Percentiles rank a stretch among this genome's conserved stretches.
phyloP scores from a whole-genome alignment of 768 basidiomycete genomes.

The Albatrellus ellisii region DNA sequence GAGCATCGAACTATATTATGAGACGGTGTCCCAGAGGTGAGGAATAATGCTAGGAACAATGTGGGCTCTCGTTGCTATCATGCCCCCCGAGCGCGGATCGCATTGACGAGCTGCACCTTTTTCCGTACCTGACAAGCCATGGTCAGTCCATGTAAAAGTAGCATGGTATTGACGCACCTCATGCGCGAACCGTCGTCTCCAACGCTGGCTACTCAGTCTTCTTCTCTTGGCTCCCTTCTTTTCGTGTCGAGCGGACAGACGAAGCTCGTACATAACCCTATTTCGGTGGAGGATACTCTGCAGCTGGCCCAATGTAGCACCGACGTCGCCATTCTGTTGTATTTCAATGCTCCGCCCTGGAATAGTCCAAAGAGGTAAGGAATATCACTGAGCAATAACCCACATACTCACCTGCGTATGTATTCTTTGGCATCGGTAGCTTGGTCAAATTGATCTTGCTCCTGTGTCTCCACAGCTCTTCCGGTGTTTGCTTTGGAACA shows the following conservation, averaged over 20 bases:
- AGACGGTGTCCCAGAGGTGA: constrained; percentile 3
- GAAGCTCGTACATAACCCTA: constrained; percentile 37
- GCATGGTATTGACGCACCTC: constrained; percentile 40
- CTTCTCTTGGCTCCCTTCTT: constrained; percentile 73
- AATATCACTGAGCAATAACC: constrained; percentile 1
- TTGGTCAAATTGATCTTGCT: constrained; percentile 14
- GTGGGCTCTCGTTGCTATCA: no score
- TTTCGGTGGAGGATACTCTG: constrained; percentile 41
- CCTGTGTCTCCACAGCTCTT: constrained; percentile 27
- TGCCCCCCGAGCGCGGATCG: constrained; percentile 66
- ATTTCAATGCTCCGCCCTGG: constrained; percentile 53
- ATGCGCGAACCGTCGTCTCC: constrained; percentile 68
- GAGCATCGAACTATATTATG: no score
- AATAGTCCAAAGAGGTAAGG: constrained; percentile 1
- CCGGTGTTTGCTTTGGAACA: no score
- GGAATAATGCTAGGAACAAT: constrained; percentile 5
- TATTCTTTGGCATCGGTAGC: constrained; percentile 27
- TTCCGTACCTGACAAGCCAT: constrained; percentile 51
- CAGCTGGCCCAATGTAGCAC: constrained; percentile 34
- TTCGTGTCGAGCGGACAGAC: constrained; percentile 51
- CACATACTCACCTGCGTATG: constrained; percentile 43
- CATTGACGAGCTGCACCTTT: constrained; percentile 69
- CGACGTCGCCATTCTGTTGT: constrained; percentile 27
- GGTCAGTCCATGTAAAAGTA: constrained; percentile 7
- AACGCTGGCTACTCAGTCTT: constrained; percentile 60